phyloP scores from a whole-genome alignment of 108 stramenopile genomes.

The Skeletonema marinoi region DNA sequence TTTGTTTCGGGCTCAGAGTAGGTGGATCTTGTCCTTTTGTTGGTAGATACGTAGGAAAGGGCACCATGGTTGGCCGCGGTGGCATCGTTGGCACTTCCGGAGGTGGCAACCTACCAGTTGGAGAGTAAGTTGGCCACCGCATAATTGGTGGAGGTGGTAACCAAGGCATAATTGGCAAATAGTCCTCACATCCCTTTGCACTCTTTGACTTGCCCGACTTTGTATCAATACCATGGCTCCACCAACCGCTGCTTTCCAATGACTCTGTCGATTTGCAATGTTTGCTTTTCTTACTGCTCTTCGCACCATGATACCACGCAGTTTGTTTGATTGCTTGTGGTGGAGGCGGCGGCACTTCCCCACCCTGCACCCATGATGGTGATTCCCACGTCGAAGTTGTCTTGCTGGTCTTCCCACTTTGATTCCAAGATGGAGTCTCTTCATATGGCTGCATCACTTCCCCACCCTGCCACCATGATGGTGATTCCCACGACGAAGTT shows the following conservation, averaged over 20 bases:
- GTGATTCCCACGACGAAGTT: too few relatives aligned
- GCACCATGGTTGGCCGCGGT: neutral
- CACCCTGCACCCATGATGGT: neutral
- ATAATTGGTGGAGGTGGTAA: neutral
- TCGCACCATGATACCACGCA: neutral
- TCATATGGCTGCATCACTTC: too few relatives aligned
- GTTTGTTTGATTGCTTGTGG: neutral
- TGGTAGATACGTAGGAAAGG: constrained; percentile 23
- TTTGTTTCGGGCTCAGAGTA: neutral
- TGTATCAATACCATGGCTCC: neutral
- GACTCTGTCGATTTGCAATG: neutral
- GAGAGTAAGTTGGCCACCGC: constrained; percentile 6
- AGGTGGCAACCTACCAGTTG: neutral
- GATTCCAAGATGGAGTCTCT: too few relatives aligned
- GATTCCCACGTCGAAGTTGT: constrained; percentile 1
- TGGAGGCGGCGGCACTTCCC: too few relatives aligned
- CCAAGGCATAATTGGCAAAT: neutral
- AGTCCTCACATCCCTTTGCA: neutral
- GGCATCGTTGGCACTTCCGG: neutral
- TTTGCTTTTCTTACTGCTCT: neutral
- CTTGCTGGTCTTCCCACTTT: neutral
- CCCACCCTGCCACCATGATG: too few relatives aligned
- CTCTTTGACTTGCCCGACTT: neutral
- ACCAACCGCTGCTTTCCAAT: neutral
- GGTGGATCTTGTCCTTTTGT: neutral